phyloP scores from a whole-genome alignment of 1,284 basidiomycete species.

The Nidula niveotomentosa region DNA sequence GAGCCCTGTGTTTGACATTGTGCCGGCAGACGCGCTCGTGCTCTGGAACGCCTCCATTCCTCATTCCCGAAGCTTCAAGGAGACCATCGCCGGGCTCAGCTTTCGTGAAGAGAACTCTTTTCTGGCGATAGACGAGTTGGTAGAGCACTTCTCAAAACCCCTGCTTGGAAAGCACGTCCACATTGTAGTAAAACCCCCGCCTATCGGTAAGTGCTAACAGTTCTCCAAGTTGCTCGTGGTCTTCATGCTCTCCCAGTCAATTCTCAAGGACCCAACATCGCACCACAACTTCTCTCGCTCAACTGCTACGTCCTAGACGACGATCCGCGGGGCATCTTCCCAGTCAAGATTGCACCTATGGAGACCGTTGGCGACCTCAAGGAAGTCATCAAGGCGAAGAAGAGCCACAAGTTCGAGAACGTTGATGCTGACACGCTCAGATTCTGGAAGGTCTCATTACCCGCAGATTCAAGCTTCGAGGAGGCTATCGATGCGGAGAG shows the following conservation, averaged over 20 bases:
- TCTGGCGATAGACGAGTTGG: neutral
- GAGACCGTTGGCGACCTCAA: constrained; percentile 4
- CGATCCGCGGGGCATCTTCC: neutral
- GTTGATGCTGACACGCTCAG: neutral
- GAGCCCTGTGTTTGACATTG: neutral
- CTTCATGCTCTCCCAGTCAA: too few species aligned
- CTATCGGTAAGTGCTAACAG: too few species aligned
- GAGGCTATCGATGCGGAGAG: neutral
- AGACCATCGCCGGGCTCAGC: neutral
- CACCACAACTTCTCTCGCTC: neutral
- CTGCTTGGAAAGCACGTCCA: too few species aligned
- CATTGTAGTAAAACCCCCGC: too few species aligned
- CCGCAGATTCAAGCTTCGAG: neutral
- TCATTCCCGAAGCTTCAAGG: neutral
- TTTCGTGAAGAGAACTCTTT: neutral
- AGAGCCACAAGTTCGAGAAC: neutral
- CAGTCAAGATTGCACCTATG: constrained; percentile 1
- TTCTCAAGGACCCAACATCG: too few species aligned
- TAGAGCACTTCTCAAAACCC: neutral
- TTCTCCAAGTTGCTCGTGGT: too few species aligned
- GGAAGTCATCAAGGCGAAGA: constrained; percentile 5
- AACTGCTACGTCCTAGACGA: constrained; percentile 4
- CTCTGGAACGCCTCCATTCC: constrained; percentile 9
- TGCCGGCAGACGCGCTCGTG: constrained; percentile 2
- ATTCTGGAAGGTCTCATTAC: constrained; percentile 8